Conservation (phyloP, 2,329 filamentous ascomycete genomes). For the Daldinia sp. region DNA sequence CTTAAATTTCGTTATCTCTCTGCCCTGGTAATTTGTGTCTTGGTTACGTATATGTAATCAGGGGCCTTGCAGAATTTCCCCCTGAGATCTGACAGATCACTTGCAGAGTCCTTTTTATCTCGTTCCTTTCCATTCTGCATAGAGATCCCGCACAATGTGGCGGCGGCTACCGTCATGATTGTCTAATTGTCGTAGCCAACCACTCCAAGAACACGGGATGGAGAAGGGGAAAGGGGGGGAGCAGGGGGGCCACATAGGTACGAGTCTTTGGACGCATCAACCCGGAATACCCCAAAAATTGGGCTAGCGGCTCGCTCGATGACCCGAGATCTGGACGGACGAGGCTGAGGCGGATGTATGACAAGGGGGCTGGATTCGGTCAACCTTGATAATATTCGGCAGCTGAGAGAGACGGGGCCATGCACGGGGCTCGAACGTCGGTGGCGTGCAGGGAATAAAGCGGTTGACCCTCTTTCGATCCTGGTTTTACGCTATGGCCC, state of each 20-base stretch:
- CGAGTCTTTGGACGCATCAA: neutral
- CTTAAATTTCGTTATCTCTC: neutral
- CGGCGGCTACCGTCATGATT: neutral
- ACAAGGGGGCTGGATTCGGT: neutral
- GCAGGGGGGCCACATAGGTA: neutral
- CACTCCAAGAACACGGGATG: too few species aligned
- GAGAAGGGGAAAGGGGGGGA: too few species aligned
- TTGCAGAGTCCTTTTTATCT: neutral
- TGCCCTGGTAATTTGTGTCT: neutral
- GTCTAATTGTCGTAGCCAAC: neutral
- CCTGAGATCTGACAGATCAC: constrained; percentile 10
- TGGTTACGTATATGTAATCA: neutral
- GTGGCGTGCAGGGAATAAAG: neutral
- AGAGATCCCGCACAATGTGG: neutral
- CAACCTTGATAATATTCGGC: neutral
- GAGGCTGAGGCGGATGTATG: neutral
- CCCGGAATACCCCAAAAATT: neutral
- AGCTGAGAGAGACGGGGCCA: neutral
- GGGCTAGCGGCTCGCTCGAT: constrained; percentile 1
- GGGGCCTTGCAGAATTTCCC: neutral
- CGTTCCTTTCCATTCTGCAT: neutral
- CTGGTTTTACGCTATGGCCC: neutral
- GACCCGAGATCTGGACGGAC: constrained; percentile 17
- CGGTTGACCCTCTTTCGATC: neutral
- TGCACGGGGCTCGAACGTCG: neutral